Percentiles rank a stretch among this genome's conserved stretches.
These are phyloP conservation scores for Actinidia polygama DNA, from an alignment of 179 eudicot genomes.

Conservation along the genomic window DNA sequence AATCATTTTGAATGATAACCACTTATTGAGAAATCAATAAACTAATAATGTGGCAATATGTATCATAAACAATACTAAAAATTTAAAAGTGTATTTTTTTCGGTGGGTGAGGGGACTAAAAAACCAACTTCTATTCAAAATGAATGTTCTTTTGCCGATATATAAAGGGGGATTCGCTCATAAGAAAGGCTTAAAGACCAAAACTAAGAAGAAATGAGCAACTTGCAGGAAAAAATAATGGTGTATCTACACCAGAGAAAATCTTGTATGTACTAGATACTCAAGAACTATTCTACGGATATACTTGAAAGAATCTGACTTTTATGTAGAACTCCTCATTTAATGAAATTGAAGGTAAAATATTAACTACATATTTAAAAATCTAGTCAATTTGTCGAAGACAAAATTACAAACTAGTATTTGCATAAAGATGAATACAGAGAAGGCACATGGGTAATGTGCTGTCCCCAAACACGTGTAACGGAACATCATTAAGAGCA, in stretches of 20 bases:
- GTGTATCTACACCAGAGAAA: not conserved
- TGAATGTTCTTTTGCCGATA: not conserved
- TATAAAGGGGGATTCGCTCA: not conserved
- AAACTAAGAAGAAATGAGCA: too few species aligned
- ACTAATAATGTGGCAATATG: not conserved
- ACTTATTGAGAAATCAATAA: not conserved
- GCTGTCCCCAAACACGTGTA: too few species aligned
- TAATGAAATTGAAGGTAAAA: not conserved
- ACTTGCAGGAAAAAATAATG: not conserved
- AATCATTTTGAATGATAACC: slow-evolving; percentile 2
- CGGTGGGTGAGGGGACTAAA: not conserved
- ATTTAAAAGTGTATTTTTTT: not conserved
- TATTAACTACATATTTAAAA: not conserved
- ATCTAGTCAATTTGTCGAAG: not conserved
- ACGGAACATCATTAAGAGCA: too few species aligned
- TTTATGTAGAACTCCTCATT: not conserved
- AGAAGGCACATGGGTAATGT: too few species aligned
- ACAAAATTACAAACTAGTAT: not conserved
- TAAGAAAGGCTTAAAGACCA: too few species aligned
- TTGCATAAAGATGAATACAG: too few species aligned
- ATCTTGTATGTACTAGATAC: too few species aligned
- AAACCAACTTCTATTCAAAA: not conserved
- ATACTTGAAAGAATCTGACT: not conserved
- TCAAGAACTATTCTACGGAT: too few species aligned
- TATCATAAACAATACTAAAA: slow-evolving; percentile 1